Base-by-base conservation (phyloP, 768 basidiomycete genomes). In the Naematelia aurantialba region DNA sequence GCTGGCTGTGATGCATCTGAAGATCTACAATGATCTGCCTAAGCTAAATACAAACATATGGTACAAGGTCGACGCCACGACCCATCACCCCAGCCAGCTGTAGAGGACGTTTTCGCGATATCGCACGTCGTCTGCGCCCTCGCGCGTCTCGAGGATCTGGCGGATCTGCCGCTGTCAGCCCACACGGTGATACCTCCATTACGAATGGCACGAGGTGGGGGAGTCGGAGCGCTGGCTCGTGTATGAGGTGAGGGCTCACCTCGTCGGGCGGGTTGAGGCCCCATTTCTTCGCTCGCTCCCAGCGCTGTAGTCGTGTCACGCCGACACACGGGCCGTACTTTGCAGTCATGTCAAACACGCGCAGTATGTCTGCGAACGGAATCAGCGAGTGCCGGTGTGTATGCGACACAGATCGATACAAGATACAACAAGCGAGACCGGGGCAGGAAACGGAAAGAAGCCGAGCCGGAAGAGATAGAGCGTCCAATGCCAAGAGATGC, bases 211-310 rank as follows among this genome's bases (percentile, higher is more conserved):
- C 3, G 26, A 22, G 4, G 25, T 39, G n/a, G 3, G 1, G 17
- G 12, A 48, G 30, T 52, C 34, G 10, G 22, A 49, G 22, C 24
- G 47, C 24, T 14, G 25, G 4, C n/a, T 17, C 17, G 22, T 13
- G 24, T 14, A 49, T 24, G 4, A 24, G 4, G 45, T 19, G 19
- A 25, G 2, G 25, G 73, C 83, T 58, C 66, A 88, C 91, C 81
- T 91, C 89, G 14, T 71, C 62, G 2, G 91, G 91, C 13, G 92
- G 93, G 48, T 86, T 81, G 19, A 96, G 79, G 1, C 90, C 90
- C 46, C 93, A 80, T 10, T 82, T 81, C 25, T 85, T 75, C 0
- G 93, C 93, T 50, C 92, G 82, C 70, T 92, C 84, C 90, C 91
- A 97, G 39, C 93, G 81, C 61, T 92, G 85, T 13, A 94, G 78